A percentile compares a stretch with the other conserved stretches of the same genome.
phyloP scores from a whole-genome alignment of 176 grass and related monocot genomes.

The Elymus sibiricus region DNA sequence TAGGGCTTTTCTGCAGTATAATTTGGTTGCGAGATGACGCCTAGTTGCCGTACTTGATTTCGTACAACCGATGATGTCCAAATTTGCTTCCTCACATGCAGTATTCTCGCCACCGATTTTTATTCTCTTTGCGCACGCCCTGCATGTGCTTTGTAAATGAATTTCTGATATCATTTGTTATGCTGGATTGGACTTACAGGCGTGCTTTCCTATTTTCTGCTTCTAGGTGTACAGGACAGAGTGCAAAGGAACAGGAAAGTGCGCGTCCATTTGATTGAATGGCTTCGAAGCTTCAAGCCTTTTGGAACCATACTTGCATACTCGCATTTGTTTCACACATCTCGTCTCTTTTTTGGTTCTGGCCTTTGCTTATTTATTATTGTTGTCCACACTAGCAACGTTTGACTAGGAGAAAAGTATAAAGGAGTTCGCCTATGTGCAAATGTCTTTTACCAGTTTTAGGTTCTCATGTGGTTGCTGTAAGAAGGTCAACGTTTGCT shows the following conservation, averaged over 20 bases:
- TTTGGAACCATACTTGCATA: slow-evolving; percentile 53
- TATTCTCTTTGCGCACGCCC: neutral
- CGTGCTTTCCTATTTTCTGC: neutral
- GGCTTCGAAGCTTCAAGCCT: slow-evolving; percentile 64
- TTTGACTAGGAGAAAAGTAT: neutral
- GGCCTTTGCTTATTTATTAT: neutral
- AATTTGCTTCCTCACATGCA: neutral
- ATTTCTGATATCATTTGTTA: neutral
- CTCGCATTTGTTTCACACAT: neutral
- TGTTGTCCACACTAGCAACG: neutral
- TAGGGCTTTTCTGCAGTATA: neutral
- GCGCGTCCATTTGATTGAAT: neutral
- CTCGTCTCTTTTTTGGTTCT: neutral
- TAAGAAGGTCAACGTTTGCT: neutral
- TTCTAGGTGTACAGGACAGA: neutral
- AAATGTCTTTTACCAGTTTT: neutral
- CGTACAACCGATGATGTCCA: neutral
- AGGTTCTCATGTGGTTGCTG: neutral
- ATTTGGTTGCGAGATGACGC: too few relatives aligned
- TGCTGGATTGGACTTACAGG: neutral
- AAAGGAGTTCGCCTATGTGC: neutral
- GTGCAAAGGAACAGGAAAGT: too few relatives aligned
- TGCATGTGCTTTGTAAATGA: neutral
- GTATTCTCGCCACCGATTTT: neutral
- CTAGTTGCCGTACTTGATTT: too few relatives aligned